These are phyloP conservation scores for Colletotrichum camelliae DNA, from an alignment of 2,329 filamentous ascomycete species.

Conservation along the genomic window DNA sequence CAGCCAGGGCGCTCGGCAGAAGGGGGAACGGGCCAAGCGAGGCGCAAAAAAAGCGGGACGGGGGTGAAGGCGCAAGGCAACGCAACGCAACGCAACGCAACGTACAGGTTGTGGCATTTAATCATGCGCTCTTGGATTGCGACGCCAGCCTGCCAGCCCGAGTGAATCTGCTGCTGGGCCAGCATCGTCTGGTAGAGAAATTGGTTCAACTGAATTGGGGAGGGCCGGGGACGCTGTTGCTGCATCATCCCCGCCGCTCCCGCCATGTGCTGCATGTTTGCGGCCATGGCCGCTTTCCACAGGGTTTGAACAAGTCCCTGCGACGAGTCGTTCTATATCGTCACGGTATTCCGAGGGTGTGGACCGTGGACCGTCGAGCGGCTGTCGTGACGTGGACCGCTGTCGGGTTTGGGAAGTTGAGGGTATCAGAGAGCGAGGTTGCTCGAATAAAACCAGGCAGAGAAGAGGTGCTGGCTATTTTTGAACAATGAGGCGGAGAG, in stretches of 20 bases:
- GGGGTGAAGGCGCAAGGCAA: background rate
- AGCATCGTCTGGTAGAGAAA: conserved; percentile 46
- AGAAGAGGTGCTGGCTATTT: background rate
- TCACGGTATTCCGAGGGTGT: conserved; percentile 7
- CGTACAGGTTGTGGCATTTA: conserved; percentile 49
- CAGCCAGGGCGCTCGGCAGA: background rate
- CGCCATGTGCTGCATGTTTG: conserved; percentile 64
- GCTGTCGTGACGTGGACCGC: background rate
- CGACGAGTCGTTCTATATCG: background rate
- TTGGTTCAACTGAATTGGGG: conserved; percentile 37
- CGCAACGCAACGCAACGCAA: background rate
- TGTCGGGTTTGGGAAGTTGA: background rate
- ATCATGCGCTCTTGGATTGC: conserved; percentile 45
- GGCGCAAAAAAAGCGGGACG: background rate
- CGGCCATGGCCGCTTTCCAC: conserved; percentile 59
- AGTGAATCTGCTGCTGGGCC: conserved; percentile 34
- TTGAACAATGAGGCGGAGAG: conserved; percentile 24
- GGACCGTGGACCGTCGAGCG: background rate
- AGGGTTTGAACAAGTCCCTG: conserved; percentile 19
- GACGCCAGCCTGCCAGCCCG: conserved; percentile 46
- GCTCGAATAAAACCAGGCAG: background rate
- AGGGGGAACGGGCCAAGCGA: background rate
- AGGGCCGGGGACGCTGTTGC: conserved; percentile 42
- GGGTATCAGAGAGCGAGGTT: background rate
- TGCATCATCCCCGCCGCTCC: conserved; percentile 50